A percentile compares a stretch with the other conserved stretches of the same genome.
These are phyloP conservation scores for Nothophoma quercina DNA, from an alignment of 2,329 filamentous ascomycete species.

Conservation along the genomic window DNA sequence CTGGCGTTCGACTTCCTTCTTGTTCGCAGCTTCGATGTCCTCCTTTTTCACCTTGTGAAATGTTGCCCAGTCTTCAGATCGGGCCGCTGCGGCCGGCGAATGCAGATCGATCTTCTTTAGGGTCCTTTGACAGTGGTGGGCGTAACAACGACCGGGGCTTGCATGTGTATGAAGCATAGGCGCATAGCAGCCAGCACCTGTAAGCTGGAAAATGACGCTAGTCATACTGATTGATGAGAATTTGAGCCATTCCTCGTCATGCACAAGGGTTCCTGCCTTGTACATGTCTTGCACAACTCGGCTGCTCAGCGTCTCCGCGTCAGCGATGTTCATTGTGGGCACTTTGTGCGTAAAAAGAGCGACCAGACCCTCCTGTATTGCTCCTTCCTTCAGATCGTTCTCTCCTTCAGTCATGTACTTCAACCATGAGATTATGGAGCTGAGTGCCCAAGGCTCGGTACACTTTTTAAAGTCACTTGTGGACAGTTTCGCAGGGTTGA, in stretches of 20 bases:
- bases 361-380: slow-evolving; percentile 85
- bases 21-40: slow-evolving; percentile 72
- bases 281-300: slow-evolving; percentile 84
- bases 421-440: slow-evolving; percentile 85
- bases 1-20: slow-evolving; percentile 91
- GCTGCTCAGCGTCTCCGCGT: slow-evolving; percentile 85
- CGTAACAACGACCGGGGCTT: slow-evolving; percentile 83
- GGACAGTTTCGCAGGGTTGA: slow-evolving; percentile 84
- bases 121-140: slow-evolving; percentile 90
- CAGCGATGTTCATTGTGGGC: slow-evolving; percentile 97
- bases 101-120: slow-evolving; percentile 93
- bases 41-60: slow-evolving; percentile 87
- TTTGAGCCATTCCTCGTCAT: slow-evolving; percentile 98
- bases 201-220: slow-evolving; percentile 92
- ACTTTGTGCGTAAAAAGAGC: slow-evolving; percentile 93
- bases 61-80: slow-evolving; percentile 84
- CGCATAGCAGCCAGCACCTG: slow-evolving; percentile 89
- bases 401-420: slow-evolving; percentile 90
- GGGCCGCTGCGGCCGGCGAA: slow-evolving; percentile 69
- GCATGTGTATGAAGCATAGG: slow-evolving; percentile 76
- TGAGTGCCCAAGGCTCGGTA: slow-evolving; percentile 89
- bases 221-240: slow-evolving; percentile 82
- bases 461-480: slow-evolving; percentile 84
- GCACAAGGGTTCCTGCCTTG: slow-evolving; percentile 75
- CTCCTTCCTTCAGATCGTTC: slow-evolving; percentile 82